Conservation (phyloP, 805 yeast species). For the Ogataea populi-albae region DNA sequence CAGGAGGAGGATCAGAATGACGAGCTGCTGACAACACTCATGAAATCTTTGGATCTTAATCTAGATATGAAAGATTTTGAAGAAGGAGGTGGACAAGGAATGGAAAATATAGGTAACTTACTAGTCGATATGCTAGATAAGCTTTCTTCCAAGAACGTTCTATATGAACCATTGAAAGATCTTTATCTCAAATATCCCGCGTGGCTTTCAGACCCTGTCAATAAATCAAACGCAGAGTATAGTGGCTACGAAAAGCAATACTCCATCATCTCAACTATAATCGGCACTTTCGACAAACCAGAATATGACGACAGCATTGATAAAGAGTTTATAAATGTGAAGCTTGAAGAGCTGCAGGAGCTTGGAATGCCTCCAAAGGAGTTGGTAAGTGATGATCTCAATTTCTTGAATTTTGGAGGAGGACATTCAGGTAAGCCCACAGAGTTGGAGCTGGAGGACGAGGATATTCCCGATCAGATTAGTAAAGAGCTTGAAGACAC, state of each 20-base stretch:
- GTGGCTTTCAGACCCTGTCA: constrained; percentile 58
- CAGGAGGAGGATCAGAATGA: constrained; percentile 38
- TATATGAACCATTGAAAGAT: constrained; percentile 86
- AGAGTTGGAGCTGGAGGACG: constrained; percentile 47
- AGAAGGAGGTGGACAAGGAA: constrained; percentile 23
- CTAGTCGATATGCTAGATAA: constrained; percentile 75
- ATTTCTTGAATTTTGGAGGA: constrained; percentile 34
- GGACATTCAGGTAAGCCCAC: constrained; percentile 19
- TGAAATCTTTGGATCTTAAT: constrained; percentile 56
- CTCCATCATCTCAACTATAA: constrained; percentile 56
- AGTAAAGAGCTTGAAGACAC: constrained; percentile 54
- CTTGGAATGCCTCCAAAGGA: constrained; percentile 81
- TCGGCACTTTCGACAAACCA: constrained; percentile 62
- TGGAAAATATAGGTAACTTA: constrained; percentile 47
- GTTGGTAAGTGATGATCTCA: constrained; percentile 45
- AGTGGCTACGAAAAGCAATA: constrained; percentile 60
- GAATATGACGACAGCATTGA: constrained; percentile 53
- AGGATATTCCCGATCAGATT: constrained; percentile 52
- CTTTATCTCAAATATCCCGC: constrained; percentile 67
- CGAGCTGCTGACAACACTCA: constrained; percentile 57
- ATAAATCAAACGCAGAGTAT: constrained; percentile 35
- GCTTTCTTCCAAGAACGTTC: constrained; percentile 77
- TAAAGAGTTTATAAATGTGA: constrained; percentile 51
- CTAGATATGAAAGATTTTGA: constrained; percentile 30
- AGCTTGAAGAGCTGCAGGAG: constrained; percentile 67